A percentile compares a stretch with the other conserved stretches of the same genome.
Evolutionary conservation across 495 filamentous ascomycete genomes (phyloP).

Genomic region (Penicillium cinerascens): DNA sequence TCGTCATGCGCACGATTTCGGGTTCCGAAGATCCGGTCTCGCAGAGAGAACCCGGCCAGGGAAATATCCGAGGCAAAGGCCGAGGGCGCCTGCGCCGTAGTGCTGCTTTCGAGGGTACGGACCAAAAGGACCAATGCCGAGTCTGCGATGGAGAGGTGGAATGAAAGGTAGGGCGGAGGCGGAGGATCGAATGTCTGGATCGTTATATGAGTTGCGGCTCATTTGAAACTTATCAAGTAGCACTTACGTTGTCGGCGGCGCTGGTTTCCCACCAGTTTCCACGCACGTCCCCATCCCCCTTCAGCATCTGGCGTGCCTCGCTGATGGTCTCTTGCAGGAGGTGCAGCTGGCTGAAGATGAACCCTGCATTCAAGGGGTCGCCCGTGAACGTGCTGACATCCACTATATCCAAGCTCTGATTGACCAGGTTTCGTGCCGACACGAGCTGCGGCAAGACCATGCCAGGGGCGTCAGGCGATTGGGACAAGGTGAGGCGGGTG

Average conservation of each 20-base stretch:
- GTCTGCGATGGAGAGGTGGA: constrained; percentile 76
- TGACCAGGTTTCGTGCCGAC: constrained; percentile 69
- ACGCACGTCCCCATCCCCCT: constrained; percentile 47
- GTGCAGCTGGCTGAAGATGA: constrained; percentile 76
- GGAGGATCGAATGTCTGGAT: constrained; percentile 54
- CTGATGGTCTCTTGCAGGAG: constrained; percentile 71
- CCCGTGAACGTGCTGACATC: constrained; percentile 69
- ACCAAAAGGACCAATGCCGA: constrained; percentile 73
- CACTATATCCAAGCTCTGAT: constrained; percentile 72
- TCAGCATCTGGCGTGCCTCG: constrained; percentile 58
- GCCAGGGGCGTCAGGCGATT: constrained; percentile 44
- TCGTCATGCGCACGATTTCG: constrained; percentile 76
- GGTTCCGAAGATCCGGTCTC: constrained; percentile 51
- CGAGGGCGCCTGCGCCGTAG: constrained; percentile 56
- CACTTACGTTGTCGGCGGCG: constrained; percentile 48
- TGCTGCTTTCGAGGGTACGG: constrained; percentile 68
- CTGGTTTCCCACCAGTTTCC: constrained; percentile 58
- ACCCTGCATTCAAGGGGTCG: constrained; percentile 54
- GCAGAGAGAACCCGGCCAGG: constrained; percentile 54
- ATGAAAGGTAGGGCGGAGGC: constrained; percentile 57
- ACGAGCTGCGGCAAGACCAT: constrained; percentile 64
- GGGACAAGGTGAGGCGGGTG: constrained; percentile 56
- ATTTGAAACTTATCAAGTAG: neutral
- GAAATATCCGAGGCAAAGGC: constrained; percentile 53
- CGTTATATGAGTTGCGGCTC: neutral